A percentile compares a stretch with the other conserved stretches of the same genome.
These are phyloP conservation scores for Zangia roseola DNA, from an alignment of 768 basidiomycete species.

Conservation along the genomic window DNA sequence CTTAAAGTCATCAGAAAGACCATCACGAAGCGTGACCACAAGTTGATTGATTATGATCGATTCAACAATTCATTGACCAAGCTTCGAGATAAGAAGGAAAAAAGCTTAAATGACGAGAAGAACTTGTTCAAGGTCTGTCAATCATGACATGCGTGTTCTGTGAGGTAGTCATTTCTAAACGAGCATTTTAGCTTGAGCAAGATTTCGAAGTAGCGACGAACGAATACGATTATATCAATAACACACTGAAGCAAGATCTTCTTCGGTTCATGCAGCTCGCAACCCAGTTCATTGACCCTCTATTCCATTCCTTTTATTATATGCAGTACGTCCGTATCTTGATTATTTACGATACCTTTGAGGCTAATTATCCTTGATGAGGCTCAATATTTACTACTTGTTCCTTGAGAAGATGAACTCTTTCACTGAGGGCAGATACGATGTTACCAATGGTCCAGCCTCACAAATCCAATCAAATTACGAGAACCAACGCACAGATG, in stretches of 20 bases:
- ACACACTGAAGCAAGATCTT: constrained; percentile 84
- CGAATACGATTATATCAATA: constrained; percentile 94
- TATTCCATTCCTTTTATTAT: constrained; percentile 99
- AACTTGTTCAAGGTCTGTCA: constrained; percentile 84
- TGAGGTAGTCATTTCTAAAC: not conserved
- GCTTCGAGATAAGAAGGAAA: constrained; percentile 97
- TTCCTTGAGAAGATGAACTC: constrained; percentile 91
- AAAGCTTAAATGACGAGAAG: constrained; percentile 93
- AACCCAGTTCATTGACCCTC: constrained; percentile 89
- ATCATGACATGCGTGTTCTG: not conserved
- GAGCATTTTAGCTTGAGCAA: constrained; percentile 73
- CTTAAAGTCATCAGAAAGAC: constrained; percentile 91
- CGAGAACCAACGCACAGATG: constrained; percentile 79
- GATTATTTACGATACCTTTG: not conserved
- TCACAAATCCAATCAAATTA: constrained; percentile 76
- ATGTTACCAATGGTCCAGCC: constrained; percentile 60
- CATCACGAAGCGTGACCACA: constrained; percentile 95
- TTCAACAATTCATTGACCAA: constrained; percentile 95
- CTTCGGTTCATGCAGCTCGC: constrained; percentile 89
- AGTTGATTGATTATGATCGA: constrained; percentile 94
- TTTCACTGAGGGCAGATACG: constrained; percentile 80
- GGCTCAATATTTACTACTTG: constrained; percentile 91
- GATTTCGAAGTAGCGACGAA: constrained; percentile 90
- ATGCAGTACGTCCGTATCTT: constrained; percentile 78
- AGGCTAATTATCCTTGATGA: constrained; percentile 28